These are phyloP conservation scores for Euphorbia peplus DNA, from an alignment of 345 rosid genomes.

Conservation along the genomic window DNA sequence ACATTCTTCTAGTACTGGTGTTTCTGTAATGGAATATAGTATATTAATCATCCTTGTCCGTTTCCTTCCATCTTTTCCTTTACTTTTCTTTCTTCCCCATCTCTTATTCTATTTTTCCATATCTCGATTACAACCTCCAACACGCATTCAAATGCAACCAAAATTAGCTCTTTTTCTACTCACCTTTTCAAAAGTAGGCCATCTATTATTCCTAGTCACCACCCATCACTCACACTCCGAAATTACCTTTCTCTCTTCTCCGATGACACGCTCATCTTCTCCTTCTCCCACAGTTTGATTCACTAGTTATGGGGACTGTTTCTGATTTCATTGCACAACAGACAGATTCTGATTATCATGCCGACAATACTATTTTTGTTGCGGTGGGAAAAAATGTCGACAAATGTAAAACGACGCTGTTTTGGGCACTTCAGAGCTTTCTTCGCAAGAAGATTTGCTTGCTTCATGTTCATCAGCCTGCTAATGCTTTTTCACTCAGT, in stretches of 20 bases:
- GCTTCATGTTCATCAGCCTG: constrained; percentile 68
- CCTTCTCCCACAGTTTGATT: neutral
- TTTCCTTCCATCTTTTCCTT: neutral
- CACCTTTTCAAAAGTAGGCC: constrained; percentile 3
- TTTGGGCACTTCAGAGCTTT: constrained; percentile 69
- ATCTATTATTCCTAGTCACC: constrained; percentile 8
- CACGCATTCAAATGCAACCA: neutral
- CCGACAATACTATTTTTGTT: constrained; percentile 64
- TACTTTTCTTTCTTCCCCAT: neutral
- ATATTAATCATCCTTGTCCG: neutral
- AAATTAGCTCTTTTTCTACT: neutral
- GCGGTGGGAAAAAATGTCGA: constrained; percentile 71
- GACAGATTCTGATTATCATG: constrained; percentile 27
- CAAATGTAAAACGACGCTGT: constrained; percentile 50
- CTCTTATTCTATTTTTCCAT: no score
- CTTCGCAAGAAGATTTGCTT: constrained; percentile 65
- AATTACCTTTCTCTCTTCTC: neutral
- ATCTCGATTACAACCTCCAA: neutral
- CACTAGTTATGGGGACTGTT: constrained; percentile 39
- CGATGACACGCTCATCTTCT: neutral
- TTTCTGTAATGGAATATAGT: no score
- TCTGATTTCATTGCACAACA: constrained; percentile 31
- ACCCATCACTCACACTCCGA: neutral
- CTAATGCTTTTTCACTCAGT: constrained; percentile 45
- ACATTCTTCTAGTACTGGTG: no score